Evolutionary conservation across 2,329 filamentous ascomycete species (phyloP), one percentile per base, ranked within the genome.

Genomic region (Rasamsonia emersonii): DNA sequence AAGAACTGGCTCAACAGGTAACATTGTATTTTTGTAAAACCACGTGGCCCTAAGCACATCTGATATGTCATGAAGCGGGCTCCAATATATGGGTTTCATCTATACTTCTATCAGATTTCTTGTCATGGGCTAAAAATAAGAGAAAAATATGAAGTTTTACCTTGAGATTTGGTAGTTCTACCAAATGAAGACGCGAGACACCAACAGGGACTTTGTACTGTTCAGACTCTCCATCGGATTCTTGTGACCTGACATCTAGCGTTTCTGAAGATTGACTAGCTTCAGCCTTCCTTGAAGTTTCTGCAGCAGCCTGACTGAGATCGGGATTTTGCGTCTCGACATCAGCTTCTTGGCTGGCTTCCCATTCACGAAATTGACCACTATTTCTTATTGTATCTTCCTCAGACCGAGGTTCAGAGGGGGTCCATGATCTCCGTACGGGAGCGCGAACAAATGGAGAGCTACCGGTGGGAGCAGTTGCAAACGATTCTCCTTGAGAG

Each of bases 21-120:
- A 67, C 86, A 96, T 94, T 1, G 82, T 89, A 51, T 95, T 88
- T 62, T 82, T 82, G 59, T 96, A 96, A 55, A 98, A 98, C 91
- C 91, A 98, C 1, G 89, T 96, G 1, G 83, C 86, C 43, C 91
- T 73, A 36, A 82, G 71, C 2, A 96, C 86, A 20, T 78, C 69
- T 5, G 85, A 81, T 18, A 93, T 74, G 50, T 96, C 91, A 47
- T 93, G 86, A 18, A 96, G 73, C 5, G 91, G 89, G 11, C 82
- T 88, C 91, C 91, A 98, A 54, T 98, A 98, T 38, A 96, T 95
- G 0, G 91, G 91, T 56, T 88, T 85, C 86, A 98, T 93, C 49
- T 84, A 71, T n/a, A 9, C 4, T 11, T 20, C 5, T 19, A 8
- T 39, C 14, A 35, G 29, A 14, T 13, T 10, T 5, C 18, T 10